These are phyloP conservation scores for Xylariaceae sp. DNA, from an alignment of 2,329 filamentous ascomycete species.

Conservation along the genomic window DNA sequence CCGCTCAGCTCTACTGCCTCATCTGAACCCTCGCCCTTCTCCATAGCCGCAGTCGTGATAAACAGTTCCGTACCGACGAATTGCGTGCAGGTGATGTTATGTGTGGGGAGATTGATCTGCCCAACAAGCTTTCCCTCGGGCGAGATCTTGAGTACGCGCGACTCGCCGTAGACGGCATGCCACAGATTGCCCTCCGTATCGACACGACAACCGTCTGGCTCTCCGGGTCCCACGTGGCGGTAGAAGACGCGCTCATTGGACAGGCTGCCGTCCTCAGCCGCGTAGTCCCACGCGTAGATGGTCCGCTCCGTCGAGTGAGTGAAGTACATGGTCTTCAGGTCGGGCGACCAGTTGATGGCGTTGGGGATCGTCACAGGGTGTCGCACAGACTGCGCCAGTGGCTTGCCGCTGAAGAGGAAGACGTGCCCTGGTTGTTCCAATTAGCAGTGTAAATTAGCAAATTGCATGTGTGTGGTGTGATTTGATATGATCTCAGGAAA, in stretches of 20 bases:
- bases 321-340: slow-evolving; percentile 71
- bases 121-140: slow-evolving; percentile 66
- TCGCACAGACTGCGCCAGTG: slow-evolving; percentile 51
- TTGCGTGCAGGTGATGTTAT: slow-evolving; percentile 72
- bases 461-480: not conserved
- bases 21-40: slow-evolving; percentile 58
- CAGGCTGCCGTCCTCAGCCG: slow-evolving; percentile 53
- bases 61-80: slow-evolving; percentile 72
- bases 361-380: slow-evolving; percentile 71
- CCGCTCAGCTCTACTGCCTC: slow-evolving; percentile 62
- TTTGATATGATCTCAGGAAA: not conserved
- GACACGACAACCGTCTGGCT: slow-evolving; percentile 79
- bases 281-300: slow-evolving; percentile 72
- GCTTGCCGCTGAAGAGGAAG: slow-evolving; percentile 63
- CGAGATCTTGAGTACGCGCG: slow-evolving; percentile 68
- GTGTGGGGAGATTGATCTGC: slow-evolving; percentile 69
- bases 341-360: slow-evolving; percentile 72
- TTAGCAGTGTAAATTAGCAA: slow-evolving; percentile 5
- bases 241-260: slow-evolving; percentile 69
- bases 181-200: slow-evolving; percentile 83
- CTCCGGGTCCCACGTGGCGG: slow-evolving; percentile 57
- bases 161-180: slow-evolving; percentile 78
- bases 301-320: slow-evolving; percentile 69
- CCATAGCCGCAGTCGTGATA: slow-evolving; percentile 70
- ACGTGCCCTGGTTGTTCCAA: slow-evolving; percentile 54